Percentiles rank a stretch among this genome's conserved stretches.
Evolutionary conservation across 768 basidiomycete species (phyloP).

Genomic region (Boletus edulis): DNA sequence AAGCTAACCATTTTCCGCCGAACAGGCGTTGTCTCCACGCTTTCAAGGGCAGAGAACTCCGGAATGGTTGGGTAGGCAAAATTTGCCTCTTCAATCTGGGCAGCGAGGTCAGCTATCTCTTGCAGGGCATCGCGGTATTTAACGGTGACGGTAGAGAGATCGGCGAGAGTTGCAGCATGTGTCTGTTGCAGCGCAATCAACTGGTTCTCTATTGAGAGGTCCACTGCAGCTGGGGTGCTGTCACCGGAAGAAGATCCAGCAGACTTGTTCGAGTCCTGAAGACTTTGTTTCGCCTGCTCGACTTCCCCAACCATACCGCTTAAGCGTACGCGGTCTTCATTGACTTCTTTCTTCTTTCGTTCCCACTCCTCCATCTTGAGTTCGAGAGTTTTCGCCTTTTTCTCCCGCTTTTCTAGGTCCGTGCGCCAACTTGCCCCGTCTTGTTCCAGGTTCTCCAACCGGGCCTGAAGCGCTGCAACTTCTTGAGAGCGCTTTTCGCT

Average conservation of each 20-base stretch:
- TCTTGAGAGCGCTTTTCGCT: slow-evolving; percentile 71
- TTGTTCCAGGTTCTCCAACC: slow-evolving; percentile 63
- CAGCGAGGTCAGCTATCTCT: slow-evolving; percentile 89
- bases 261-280: slow-evolving; percentile 46
- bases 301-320: slow-evolving; percentile 69
- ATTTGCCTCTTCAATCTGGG: slow-evolving; percentile 87
- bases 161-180: slow-evolving; percentile 74
- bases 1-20: slow-evolving; percentile 54
- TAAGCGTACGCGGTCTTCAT: slow-evolving; percentile 63
- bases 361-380: slow-evolving; percentile 78
- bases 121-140: slow-evolving; percentile 89
- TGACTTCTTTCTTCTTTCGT: slow-evolving; percentile 63
- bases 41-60: slow-evolving; percentile 41
- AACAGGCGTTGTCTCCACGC: slow-evolving; percentile 43
- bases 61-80: slow-evolving; percentile 49
- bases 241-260: slow-evolving; percentile 30
- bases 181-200: slow-evolving; percentile 76
- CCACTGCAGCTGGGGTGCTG: slow-evolving; percentile 31
- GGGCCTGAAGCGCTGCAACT: slow-evolving; percentile 65
- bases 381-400: slow-evolving; percentile 72
- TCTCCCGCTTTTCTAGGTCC: slow-evolving; percentile 84
- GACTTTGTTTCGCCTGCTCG: slow-evolving; percentile 61
- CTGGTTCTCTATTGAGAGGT: slow-evolving; percentile 54
- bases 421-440: slow-evolving; percentile 82
- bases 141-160: slow-evolving; percentile 70